These are phyloP conservation scores for Geoglossum glabrum DNA, from an alignment of 495 filamentous ascomycete species.

Conservation along the genomic window DNA sequence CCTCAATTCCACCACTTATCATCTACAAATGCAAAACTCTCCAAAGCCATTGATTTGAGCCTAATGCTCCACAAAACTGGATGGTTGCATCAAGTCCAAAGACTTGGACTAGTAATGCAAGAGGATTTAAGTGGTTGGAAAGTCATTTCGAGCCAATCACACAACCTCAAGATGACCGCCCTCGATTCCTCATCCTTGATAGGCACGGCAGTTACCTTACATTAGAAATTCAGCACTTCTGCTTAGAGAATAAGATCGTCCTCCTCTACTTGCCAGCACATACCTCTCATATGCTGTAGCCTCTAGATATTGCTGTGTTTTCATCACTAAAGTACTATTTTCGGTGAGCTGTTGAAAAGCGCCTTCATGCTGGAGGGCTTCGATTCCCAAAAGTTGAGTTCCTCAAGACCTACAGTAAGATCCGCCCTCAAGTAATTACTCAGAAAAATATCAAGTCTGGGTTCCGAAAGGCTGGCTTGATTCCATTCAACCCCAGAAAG, in stretches of 20 bases:
- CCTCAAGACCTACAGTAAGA: background rate
- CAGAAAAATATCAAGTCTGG: background rate
- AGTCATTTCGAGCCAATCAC: background rate
- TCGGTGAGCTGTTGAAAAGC: background rate
- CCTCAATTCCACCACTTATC: background rate
- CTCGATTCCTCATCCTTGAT: background rate
- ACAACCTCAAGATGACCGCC: background rate
- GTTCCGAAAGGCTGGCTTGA: background rate
- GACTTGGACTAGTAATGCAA: background rate
- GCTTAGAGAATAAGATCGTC: background rate
- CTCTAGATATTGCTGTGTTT: slow-evolving; percentile 5
- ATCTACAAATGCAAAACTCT: background rate
- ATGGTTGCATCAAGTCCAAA: background rate
- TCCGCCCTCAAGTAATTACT: background rate
- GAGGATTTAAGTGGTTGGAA: background rate
- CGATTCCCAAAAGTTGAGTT: background rate
- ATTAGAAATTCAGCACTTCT: background rate
- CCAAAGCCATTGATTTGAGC: background rate
- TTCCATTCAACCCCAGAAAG: background rate
- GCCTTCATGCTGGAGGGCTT: background rate
- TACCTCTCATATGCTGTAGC: background rate
- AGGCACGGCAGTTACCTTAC: background rate
- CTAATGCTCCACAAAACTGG: background rate
- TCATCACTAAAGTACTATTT: background rate
- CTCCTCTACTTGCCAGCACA: background rate